Base-by-base conservation (phyloP, 148 eudicot species). In the Mesembryanthemum crystallinum region DNA sequence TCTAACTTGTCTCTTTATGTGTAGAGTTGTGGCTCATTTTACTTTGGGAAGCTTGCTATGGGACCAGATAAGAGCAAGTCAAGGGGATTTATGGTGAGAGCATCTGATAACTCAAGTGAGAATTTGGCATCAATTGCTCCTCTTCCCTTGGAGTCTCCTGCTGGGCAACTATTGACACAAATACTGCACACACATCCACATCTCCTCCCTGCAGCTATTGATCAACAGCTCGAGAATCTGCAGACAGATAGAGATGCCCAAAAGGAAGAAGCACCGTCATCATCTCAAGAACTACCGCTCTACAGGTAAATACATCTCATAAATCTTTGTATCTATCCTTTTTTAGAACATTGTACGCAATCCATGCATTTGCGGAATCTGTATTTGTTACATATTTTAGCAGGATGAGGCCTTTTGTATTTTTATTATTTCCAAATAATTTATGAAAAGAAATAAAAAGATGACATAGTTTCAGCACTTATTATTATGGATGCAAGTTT, bases 221-320 rank as follows among this genome's bases (percentile, higher is more conserved):
- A 95, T 71, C 99, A 92, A 77, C 96, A 92, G 80, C 99, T 95
- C 49, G 97, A 95, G 89, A 84, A 85, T 81, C 88, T 95, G 65
- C 88, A 89, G 81, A 88, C 78, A 67, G 89, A 90, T 64, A 87
- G 90, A 78, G 94, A 89, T 29, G 79, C 86, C 45, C 78, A 88
- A 69, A 77, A 72, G 64, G 75, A 85, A 81, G 88, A 82, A 80
- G 74, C 83, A 55, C 80, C 89, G 39, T 69, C 89, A 35, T 79
- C 89, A 67, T 76, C 94, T 51, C 91, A 87, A 75, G 97, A 86
- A 79, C 87, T 83, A 73, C 80, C 75, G 57, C 90, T 93, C 51
- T 89, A 91, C 74, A 89, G 85, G 98, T 93, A 76, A 37, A 51
- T 67, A 39, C 45, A 23, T 64, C 70, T 66, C 25, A 6, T 8